phyloP scores from a whole-genome alignment of 352 stramenopile species.

The Phytopythium kandeliae region DNA sequence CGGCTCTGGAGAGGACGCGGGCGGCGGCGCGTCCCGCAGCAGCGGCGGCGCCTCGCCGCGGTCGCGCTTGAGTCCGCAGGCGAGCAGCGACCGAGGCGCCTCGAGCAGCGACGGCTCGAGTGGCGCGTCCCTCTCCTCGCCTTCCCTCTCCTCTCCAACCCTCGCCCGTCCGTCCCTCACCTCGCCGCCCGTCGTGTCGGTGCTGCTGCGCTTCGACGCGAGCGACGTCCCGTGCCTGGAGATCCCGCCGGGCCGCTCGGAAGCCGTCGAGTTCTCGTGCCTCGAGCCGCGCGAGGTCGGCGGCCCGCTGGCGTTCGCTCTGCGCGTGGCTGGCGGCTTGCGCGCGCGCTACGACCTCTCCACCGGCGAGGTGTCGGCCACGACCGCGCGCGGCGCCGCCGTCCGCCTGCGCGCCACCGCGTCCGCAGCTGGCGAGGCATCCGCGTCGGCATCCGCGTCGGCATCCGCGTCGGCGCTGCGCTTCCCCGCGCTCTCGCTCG shows the following conservation, averaged over 20 bases:
- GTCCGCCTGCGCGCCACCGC: slow-evolving; percentile 22
- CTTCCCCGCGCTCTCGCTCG: slow-evolving; percentile 8
- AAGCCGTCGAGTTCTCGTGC: slow-evolving; percentile 35
- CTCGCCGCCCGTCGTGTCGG: slow-evolving; percentile 25
- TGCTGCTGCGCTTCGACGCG: slow-evolving; percentile 42
- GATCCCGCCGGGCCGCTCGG: slow-evolving; percentile 10
- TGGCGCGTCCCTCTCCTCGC: neutral
- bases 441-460: neutral
- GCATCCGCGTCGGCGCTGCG: too few relatives aligned
- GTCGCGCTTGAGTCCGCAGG: neutral
- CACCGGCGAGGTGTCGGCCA: slow-evolving; percentile 20
- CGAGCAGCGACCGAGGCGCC: neutral
- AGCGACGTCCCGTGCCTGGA: slow-evolving; percentile 34
- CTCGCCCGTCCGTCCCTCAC: too few relatives aligned
- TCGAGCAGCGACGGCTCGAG: neutral
- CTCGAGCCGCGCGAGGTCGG: slow-evolving; percentile 38
- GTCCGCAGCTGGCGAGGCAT: slow-evolving; percentile 2
- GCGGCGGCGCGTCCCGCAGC: neutral
- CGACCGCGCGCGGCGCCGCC: slow-evolving; percentile 11
- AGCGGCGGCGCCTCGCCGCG: neutral
- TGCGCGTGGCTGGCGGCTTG: slow-evolving; percentile 32
- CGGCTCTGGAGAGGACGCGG: neutral
- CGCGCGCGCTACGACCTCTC: slow-evolving; percentile 24
- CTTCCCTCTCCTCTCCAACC: neutral
- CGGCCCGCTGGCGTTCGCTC: slow-evolving; percentile 28